Evolutionary conservation across 805 yeast genomes (phyloP).

Genomic region (Babjeviella inositovora): DNA sequence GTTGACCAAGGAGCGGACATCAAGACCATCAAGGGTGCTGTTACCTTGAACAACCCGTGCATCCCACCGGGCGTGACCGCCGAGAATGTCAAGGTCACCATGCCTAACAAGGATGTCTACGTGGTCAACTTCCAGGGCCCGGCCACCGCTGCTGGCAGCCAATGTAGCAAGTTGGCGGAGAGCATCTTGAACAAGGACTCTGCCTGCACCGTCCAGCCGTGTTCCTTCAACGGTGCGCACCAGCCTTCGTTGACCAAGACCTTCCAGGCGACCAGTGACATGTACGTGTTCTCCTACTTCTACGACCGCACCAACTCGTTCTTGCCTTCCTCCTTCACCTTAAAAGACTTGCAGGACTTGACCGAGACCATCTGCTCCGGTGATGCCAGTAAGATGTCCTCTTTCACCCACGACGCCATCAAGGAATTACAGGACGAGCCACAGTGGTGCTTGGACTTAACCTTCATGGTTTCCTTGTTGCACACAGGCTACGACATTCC

Average conservation of each 20-base stretch:
- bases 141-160: constrained; percentile 48
- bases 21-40: constrained; percentile 19
- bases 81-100: constrained; percentile 42
- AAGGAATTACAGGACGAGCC: constrained; percentile 63
- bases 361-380: constrained; percentile 82
- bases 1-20: constrained; percentile 15
- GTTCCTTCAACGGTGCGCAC: constrained; percentile 94
- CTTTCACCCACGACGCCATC: constrained; percentile 48
- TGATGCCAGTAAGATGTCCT: constrained; percentile 58
- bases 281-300: constrained; percentile 87
- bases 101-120: constrained; percentile 20
- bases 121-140: constrained; percentile 55
- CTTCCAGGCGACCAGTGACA: constrained; percentile 57
- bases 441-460: constrained; percentile 85
- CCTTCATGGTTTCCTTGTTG: constrained; percentile 77
- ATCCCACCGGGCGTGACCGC: constrained; percentile 62
- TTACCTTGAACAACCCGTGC: constrained; percentile 64
- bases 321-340: constrained; percentile 80
- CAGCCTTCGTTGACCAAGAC: constrained; percentile 82
- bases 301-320: constrained; percentile 89
- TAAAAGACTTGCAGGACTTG: constrained; percentile 70
- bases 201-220: constrained; percentile 61
- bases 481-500: constrained; percentile 98
- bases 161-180: constrained; percentile 81
- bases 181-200: constrained; percentile 68